Evolutionary conservation across 179 eudicot genomes (phyloP), one percentile per base, ranked within the genome.

Genomic region (Beta macrorhiza): DNA sequence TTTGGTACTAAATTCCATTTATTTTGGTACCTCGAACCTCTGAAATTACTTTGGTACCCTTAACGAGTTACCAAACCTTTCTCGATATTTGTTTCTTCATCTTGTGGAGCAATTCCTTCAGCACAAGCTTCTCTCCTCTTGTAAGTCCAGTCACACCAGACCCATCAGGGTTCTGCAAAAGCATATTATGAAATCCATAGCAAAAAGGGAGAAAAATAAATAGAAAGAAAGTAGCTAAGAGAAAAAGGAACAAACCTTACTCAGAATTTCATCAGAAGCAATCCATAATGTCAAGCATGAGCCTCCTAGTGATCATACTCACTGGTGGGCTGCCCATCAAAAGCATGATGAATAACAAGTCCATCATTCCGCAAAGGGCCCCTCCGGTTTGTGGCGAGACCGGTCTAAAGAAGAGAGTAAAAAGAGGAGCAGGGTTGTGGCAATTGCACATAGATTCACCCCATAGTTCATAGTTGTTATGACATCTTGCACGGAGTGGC

Each of bases 281-380:
- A 25, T 25, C 0, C 25, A 25, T 25, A 25, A 25, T 25, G 25
- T 25, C 25, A 25, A 25, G 25, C 25, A 67, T 88, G 90, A 80
- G 93, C 93, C 79, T 92, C 95, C 98, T 97, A 94, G 70, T 89
- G 92, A 69, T 93, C 94, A 67, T 93, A 87, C 77, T 93, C 92
- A 67, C 91, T 96, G 59, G 91, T 89, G 3, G 93, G 88, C 1
- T 25, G 83, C 47, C 87, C 88, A 76, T 91, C 90, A 57, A 91
- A 88, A 4, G 89, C 85, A 32, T 94, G 89, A 22, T 94, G 88
- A 67, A 94, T 89, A 9, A 29, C 32, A 29, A 29, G 32, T 29
- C 32, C 32, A 29, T 29, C 32, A 29, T 29, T 29, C 32, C 32
- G 32, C 32, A 29, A 29, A 29, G 32, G 32, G 32, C 32, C 32